Evolutionary conservation across 495 filamentous ascomycete genomes (phyloP), one percentile per base, ranked within the genome.

Genomic region (Aspergillus saccharolyticus): DNA sequence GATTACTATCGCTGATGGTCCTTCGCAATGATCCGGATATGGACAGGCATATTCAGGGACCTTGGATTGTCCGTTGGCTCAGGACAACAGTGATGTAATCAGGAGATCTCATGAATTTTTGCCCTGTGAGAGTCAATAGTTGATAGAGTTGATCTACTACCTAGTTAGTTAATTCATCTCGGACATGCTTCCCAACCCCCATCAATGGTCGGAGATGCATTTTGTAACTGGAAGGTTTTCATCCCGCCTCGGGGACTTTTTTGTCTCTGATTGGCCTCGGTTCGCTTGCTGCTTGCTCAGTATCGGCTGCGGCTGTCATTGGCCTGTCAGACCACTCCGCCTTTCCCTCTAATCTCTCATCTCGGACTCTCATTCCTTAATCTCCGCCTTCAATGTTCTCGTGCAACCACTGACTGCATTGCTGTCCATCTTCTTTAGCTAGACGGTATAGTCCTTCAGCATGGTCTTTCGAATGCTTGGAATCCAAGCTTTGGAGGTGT

Each of bases 401-500:
- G 14, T 39, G 33, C 33, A 39, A 39, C 33, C 33, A 15, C 33
- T 39, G 33, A 10, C 33, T 39, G 10, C 33, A 39, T 12, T 39
- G 12, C 10, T 12, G 14, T 39, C 33, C 6, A 39, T 28, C 9
- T 28, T 28, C 25, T 28, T 28, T n/a, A n/a, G n/a, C n/a, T n/a
- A n/a, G n/a, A n/a, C n/a, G n/a, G n/a, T n/a, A n/a, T n/a, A n/a
- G n/a, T n/a, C n/a, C 25, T 45, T 8, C n/a, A 43, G 21, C 14
- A 59, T 63, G 61, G 58, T 51, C 54, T 57, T 59, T 20, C 39
- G 47, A n/a, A 52, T 49, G 17, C 53, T 62, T 20, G 74, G 74
- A 68, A 58, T 81, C 54, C 74, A 68, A 46, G 43, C 76, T 16
- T 66, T 82, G 28, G 80, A 83, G 75, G 80, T 83, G 58, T 42